phyloP scores from a whole-genome alignment of 495 filamentous ascomycete species.

The Penicillium cosmopolitanum region DNA sequence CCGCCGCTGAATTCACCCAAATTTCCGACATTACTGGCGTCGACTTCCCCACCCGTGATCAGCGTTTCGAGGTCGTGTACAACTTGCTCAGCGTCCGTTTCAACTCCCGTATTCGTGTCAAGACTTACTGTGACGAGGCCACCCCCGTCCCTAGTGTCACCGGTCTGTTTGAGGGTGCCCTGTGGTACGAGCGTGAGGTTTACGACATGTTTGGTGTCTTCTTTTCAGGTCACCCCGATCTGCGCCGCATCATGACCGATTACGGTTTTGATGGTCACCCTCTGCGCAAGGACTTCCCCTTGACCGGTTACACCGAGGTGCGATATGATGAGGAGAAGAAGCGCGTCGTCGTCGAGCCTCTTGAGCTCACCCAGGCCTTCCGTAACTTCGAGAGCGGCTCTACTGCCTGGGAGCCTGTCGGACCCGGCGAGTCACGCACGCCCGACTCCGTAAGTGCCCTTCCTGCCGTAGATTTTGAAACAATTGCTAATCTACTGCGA shows the following conservation, averaged over 20 bases:
- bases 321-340: conserved; percentile 99
- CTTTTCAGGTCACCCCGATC: conserved; percentile 92
- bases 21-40: conserved; percentile 90
- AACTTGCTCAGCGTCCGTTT: conserved; percentile 93
- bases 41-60: conserved; percentile 91
- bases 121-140: conserved; percentile 98
- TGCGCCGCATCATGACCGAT: conserved; percentile 98
- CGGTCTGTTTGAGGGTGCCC: conserved; percentile 86
- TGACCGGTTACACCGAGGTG: conserved; percentile 98
- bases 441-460: conserved; percentile 66
- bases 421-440: conserved; percentile 74
- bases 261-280: conserved; percentile 99
- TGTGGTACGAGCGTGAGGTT: conserved; percentile 98
- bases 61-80: conserved; percentile 98
- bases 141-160: conserved; percentile 91
- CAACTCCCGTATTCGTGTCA: conserved; percentile 95
- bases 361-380: conserved; percentile 98
- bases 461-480: not conserved
- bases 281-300: conserved; percentile 94
- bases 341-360: conserved; percentile 94
- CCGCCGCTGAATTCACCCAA: conserved; percentile 93
- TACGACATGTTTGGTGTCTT: conserved; percentile 99
- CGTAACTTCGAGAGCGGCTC: conserved; percentile 94
- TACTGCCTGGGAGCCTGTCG: conserved; percentile 82
- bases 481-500: conserved; percentile 14